Evolutionary conservation across 106 monocot genomes (phyloP), one percentile per base, ranked within the genome.

Genomic region (Dioscorea alata): DNA sequence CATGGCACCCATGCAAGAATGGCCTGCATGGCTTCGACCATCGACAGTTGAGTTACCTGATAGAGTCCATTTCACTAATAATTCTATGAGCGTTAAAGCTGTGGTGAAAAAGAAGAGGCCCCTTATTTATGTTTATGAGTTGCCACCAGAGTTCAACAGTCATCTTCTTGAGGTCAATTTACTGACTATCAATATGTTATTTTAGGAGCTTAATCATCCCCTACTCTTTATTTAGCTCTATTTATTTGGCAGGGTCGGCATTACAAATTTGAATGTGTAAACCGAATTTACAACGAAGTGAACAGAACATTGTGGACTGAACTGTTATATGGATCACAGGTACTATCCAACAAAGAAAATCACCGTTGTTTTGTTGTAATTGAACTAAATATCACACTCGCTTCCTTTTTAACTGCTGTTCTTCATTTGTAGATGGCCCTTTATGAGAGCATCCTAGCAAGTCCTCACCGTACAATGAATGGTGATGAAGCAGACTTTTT

Each of bases 401-500:
- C 6, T 42, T 6, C 1, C 42, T 17, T 71, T 54, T 32, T 24
- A 48, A 33, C 54, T 60, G 60, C 49, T 78, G 60, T 42, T 10
- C 42, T 42, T 23, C 13, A 53, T 65, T 56, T 78, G 64, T 71
- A 99, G 99, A 83, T 93, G 76, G 92, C 97, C 33, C 78, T 99
- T 34, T 92, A 87, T 75, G 97, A 99, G 79, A 99, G 92, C 72
- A 83, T 99, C 33, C 73, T 99, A 14, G 86, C 97, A 66, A 92
- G 92, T 79, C 77, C 97, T 72, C 49, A 99, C 72, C 66, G 97
- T 57, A 99, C 97, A 18, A 49, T 99, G 65, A 99, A 99, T 87
- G 97, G 81, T 59, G 92, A 92, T 42, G 92, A 99, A 73, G 97
- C 92, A 53, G 92, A 99, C 68, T 99, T 78, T 74, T 99, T 99